Percentiles rank a stretch among this genome's conserved stretches.
Evolutionary conservation across 23 red algal species (phyloP).

Genomic region (Gracilaria gracilis): DNA sequence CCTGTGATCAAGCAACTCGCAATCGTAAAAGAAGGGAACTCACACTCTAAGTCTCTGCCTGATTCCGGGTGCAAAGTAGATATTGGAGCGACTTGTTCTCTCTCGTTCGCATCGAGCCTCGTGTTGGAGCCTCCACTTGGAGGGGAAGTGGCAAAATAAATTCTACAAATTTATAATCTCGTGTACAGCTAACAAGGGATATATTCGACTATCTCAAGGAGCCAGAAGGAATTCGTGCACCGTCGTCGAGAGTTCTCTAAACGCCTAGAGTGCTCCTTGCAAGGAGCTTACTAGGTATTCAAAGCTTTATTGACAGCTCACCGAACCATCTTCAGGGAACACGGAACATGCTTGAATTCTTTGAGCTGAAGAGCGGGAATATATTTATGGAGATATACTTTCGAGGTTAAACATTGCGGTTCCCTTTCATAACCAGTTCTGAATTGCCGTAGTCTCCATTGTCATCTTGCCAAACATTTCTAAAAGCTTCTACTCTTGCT

Average conservation of each 20-base stretch:
- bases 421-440: too few species aligned
- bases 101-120: too few species aligned
- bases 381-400: not conserved
- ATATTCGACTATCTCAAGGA: not conserved
- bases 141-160: too few species aligned
- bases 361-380: not conserved
- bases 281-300: not conserved
- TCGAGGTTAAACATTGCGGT: not conserved
- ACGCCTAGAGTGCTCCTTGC: not conserved
- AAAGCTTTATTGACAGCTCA: not conserved
- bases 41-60: not conserved
- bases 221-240: not conserved
- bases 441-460: not conserved
- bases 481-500: not conserved
- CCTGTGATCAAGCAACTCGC: not conserved
- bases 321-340: not conserved
- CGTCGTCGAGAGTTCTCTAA: not conserved
- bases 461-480: not conserved
- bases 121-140: not conserved
- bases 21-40: not conserved
- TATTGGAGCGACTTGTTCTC: too few species aligned
- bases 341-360: not conserved
- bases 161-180: not conserved
- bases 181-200: conserved; percentile 12
- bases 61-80: too few species aligned